Evolutionary conservation across 208 protist genomes (phyloP), one percentile per base, ranked within the genome.

Genomic region (Kentomonas sorsogonicus): DNA sequence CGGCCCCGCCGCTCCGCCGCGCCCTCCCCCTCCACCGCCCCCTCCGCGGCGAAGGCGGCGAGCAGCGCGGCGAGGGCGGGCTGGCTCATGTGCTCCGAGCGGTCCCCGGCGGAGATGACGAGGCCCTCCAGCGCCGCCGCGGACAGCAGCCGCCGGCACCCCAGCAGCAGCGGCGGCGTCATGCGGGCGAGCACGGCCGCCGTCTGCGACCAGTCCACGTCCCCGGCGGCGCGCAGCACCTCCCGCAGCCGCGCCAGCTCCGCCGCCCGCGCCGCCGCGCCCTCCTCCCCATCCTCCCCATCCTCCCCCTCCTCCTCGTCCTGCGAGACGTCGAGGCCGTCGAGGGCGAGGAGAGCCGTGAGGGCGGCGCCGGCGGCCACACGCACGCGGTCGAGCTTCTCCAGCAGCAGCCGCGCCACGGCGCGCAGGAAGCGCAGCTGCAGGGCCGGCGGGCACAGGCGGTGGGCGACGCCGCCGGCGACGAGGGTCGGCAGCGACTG

Each of bases 301-400:
- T 41, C 3, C 15, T 27, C n/a, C 55, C 29, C 15, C 57, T 30
- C 15, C 23, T 1, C 27, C 16, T n/a, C 22, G 45, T 63, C 51
- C 52, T 16, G n/a, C 29, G 44, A 39, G 22, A 34, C 48, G 9
- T 2, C 38, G 33, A 41, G 60, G 52, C 51, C 57, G 20, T 66
- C 41, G 10, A 26, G 33, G 2, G 75, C 50, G 13, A 93, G 52
- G 3, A 91, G 53, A 3, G 40, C 29, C 11, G 59, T 27, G 20
- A 96, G 45, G 18, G 76, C 69, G 16, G 29, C 40, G 0, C 83
- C 77, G 0, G 83, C 85, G 2, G 63, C 68, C 3, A 62, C 71
- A 45, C 96, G 91, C 27, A 97, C 71, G 26, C 81, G 74, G 70
- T 98, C 93, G 5, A 98, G 79, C 70, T 97, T 97, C 71, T 98